Evolutionary conservation across 371 early-diverging fungal species (phyloP), one percentile per base, ranked within the genome.

Genomic region (Synchytrium microbalum): DNA sequence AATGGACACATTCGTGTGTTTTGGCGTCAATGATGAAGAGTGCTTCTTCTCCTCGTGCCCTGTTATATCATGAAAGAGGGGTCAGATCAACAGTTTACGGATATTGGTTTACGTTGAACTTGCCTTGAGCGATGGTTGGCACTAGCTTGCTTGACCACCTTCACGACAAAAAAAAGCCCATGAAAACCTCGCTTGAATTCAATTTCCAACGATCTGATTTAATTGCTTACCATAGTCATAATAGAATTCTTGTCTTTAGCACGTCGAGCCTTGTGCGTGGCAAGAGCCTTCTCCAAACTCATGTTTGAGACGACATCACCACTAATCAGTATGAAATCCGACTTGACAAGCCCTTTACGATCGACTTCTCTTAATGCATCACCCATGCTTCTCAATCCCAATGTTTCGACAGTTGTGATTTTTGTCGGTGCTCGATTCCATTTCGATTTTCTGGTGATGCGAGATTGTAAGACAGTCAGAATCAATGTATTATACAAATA

Each of bases 361-460:
- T 97, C 95, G 51, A 96, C 72, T 68, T 93, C 92, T 62, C 98
- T 82, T 67, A 97, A 75, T 8, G 91, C 95, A 72, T 97, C 98
- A 33, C 98, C 96, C 8, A 95, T 85, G n/a, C 92, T 88, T 72
- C 81, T 76, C 31, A 86, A 82, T 62, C 88, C 87, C 60, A 89
- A 88, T 10, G 88, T 84, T 26, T 87, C 86, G 58, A 92, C 83
- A 38, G 88, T 78, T 46, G 79, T 75, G 19, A 97, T 85, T 56
- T 81, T 79, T 30, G 83, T 84, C 23, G 86, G 78, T 3, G 58
- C 82, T 28, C 80, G 77, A 58, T 71, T 77, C 92, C 92, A 92
- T 60, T 81, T 78, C 10, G 91, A 89, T 38, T 75, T 60, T n/a
- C 86, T 87, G 69, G 10, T 23, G 16, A n/a, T n/a, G n/a, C n/a